Base-by-base conservation (phyloP, 352 stramenopile genomes). In the Phytophthora meadii region DNA sequence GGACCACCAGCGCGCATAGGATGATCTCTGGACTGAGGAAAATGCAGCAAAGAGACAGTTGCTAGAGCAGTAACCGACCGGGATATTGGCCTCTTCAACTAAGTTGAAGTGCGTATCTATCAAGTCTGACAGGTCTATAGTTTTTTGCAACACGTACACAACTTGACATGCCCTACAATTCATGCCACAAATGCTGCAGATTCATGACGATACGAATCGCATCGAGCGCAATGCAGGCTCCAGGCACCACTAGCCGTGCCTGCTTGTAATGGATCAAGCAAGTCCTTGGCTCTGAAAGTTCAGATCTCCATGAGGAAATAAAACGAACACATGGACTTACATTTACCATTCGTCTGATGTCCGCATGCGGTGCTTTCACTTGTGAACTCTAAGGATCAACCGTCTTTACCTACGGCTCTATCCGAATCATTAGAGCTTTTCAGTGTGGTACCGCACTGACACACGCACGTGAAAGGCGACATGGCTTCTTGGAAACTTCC, bases 1-100 rank as follows among this genome's bases (percentile, higher is more conserved):
- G n/a, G 84, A 93, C 65, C 81, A 93, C 61, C 79, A 87, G 51
- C 52, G 57, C 36, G 57, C 61, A 42, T 76, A 69, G 41, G 55
- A 24, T 15, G 32, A 3, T 17, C 28, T 17, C 8, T 57, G 8
- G 15, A 4, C 25, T 55, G 25, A 22, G 32, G 32, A 52, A 51
- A 39, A 45, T 9, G 48, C 52, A 69, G 59, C 28, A 48, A 58
- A 60, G 10, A 8, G 52, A 45, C 24, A 69, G 65, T 46, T 69
- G 59, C 53, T 57, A 72, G 42, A 68, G 24, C 44, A 50, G 24
- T 28, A 58, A n/a, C 45, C 32, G n/a, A 24, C 30, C 30, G 9
- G 32, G 41, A 19, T 14, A 4, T n/a, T n/a, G n/a, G n/a, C n/a
- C 25, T 57, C 28, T 34, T 34, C 30, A 34, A 34, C 30, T 10